phyloP scores from a whole-genome alignment of 768 basidiomycete species.

The Termitomyces eurrhizus region DNA sequence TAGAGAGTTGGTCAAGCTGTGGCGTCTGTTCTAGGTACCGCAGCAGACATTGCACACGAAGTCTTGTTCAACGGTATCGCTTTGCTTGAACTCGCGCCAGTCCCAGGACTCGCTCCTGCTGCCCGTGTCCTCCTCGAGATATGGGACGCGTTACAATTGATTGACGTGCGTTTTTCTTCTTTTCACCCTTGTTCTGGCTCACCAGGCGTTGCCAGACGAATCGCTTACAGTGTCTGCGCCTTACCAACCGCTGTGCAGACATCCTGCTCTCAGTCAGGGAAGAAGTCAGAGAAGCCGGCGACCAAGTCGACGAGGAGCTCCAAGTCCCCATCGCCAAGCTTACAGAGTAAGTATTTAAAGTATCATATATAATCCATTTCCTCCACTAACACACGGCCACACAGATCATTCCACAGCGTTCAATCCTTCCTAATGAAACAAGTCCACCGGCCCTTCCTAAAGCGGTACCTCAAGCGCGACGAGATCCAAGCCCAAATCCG shows the following conservation, averaged over 20 bases:
- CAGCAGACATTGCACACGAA: too few species aligned
- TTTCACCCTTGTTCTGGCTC: too few species aligned
- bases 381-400: not conserved
- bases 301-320: conserved; percentile 45
- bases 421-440: conserved; percentile 54
- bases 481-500: conserved; percentile 56
- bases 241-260: conserved; percentile 71
- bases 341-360: conserved; percentile 35
- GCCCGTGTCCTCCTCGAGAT: too few species aligned
- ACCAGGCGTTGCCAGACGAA: too few species aligned
- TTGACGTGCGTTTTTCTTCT: too few species aligned
- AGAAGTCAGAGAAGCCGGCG: conserved; percentile 59
- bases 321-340: conserved; percentile 46
- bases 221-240: conserved; percentile 57
- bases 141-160: too few species aligned
- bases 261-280: conserved; percentile 60
- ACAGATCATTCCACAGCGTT: conserved; percentile 40
- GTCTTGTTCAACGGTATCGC: too few species aligned
- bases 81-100: too few species aligned
- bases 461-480: conserved; percentile 72
- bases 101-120: too few species aligned
- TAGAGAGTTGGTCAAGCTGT: too few species aligned
- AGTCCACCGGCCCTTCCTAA: conserved; percentile 65
- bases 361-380: not conserved
- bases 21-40: too few species aligned